phyloP scores from a whole-genome alignment of 73 alveolate genomes.

The Breviolum minutum region DNA sequence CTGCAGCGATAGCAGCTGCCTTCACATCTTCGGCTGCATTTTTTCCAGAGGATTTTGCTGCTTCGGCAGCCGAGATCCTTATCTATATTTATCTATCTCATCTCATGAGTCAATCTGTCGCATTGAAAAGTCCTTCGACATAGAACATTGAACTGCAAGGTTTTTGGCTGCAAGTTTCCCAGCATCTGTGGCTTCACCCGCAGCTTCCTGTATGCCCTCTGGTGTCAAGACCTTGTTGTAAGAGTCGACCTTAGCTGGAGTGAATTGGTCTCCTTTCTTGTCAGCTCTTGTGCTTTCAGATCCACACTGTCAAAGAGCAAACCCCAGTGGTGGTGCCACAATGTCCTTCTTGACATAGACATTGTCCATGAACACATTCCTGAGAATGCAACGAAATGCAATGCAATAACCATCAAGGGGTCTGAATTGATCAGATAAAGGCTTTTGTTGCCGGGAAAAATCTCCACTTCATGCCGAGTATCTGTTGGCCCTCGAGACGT shows the following conservation, averaged over 20 bases:
- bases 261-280: background rate
- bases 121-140: background rate
- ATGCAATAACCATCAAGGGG: background rate
- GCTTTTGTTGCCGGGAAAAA: background rate
- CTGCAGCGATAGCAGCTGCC: constrained; percentile 87
- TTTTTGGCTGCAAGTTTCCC: constrained; percentile 47
- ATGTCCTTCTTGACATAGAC: constrained; percentile 82
- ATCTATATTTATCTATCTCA: background rate
- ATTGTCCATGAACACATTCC: constrained; percentile 61
- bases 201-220: constrained; percentile 40
- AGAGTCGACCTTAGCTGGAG: constrained; percentile 65
- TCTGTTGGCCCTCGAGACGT: constrained; percentile 83
- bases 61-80: constrained; percentile 85
- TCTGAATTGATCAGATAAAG: background rate
- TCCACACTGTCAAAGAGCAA: constrained; percentile 34
- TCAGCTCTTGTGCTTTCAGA: background rate
- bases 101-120: background rate
- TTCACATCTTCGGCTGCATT: constrained; percentile 71
- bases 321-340: constrained; percentile 74
- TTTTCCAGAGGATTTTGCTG: constrained; percentile 65
- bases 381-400: background rate
- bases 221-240: constrained; percentile 48
- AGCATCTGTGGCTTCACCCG: constrained; percentile 73
- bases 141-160: background rate
- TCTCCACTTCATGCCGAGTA: background rate